Evolutionary conservation across 139 green algal species (phyloP).

Genomic region (Chlorella sp.): DNA sequence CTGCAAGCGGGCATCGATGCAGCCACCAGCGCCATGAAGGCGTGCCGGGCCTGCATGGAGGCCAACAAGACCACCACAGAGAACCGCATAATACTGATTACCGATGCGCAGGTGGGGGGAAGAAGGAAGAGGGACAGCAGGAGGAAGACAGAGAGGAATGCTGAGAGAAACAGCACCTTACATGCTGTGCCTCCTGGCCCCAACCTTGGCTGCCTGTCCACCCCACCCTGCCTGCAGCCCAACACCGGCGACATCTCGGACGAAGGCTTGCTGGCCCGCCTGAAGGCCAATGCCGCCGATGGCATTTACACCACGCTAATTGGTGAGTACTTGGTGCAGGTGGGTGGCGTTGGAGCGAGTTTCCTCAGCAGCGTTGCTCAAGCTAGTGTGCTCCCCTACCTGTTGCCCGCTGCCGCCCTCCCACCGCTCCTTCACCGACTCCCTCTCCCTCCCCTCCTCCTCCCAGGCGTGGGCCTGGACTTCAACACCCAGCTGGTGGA

Average conservation of each 20-base stretch:
- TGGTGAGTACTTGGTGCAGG: conserved; percentile 2
- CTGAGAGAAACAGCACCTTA: too few relatives aligned
- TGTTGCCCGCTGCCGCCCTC: too few relatives aligned
- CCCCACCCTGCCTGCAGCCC: conserved; percentile 4
- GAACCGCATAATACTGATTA: conserved; percentile 48
- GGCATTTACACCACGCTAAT: conserved; percentile 37
- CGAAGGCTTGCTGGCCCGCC: background rate
- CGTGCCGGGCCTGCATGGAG: conserved; percentile 28
- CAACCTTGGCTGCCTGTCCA: too few relatives aligned
- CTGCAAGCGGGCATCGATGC: conserved; percentile 15
- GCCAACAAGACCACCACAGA: conserved; percentile 11
- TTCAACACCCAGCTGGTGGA: conserved; percentile 51
- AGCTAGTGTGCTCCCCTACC: too few relatives aligned
- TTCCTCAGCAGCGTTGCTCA: too few relatives aligned
- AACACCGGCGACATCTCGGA: conserved; percentile 33
- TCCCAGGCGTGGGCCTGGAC: conserved; percentile 41
- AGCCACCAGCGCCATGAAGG: conserved; percentile 22
- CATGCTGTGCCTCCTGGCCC: too few relatives aligned
- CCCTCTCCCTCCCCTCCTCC: background rate
- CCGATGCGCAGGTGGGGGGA: conserved; percentile 28
- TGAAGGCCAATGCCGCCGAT: conserved; percentile 37
- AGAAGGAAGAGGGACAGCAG: background rate
- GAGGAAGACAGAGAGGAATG: too few relatives aligned
- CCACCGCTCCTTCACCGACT: too few relatives aligned
- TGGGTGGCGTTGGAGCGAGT: too few relatives aligned